Evolutionary conservation across 1,284 basidiomycete genomes (phyloP).

Genomic region (Prillingera fragicola): DNA sequence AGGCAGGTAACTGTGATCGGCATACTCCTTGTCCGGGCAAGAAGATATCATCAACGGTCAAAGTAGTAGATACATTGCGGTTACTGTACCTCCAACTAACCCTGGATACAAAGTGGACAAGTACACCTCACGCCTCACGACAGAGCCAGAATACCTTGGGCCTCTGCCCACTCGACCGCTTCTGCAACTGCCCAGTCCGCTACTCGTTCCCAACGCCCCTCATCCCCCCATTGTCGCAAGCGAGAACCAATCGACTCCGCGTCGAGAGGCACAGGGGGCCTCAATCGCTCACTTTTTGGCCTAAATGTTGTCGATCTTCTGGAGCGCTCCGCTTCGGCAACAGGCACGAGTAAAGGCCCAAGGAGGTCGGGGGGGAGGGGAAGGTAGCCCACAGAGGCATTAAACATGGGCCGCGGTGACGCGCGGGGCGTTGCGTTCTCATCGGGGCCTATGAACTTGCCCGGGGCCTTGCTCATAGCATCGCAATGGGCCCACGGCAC

Average conservation of each 20-base stretch:
- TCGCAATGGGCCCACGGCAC: no score
- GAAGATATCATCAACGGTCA: not conserved
- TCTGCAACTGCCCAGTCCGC: conserved; percentile 31
- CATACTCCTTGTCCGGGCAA: no score
- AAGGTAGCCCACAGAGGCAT: conserved; percentile 22
- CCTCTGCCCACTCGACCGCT: conserved; percentile 28
- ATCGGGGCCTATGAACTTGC: no score
- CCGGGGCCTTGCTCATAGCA: no score
- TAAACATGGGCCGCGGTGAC: not conserved
- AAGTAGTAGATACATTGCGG: not conserved
- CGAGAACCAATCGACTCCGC: conserved; percentile 4
- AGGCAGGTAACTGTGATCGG: no score
- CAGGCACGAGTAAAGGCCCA: conserved; percentile 25
- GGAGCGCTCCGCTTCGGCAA: conserved; percentile 17
- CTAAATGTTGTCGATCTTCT: conserved; percentile 9
- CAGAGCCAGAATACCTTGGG: conserved; percentile 11
- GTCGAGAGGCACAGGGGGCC: not conserved
- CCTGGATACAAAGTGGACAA: no score
- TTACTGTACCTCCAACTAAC: not conserved
- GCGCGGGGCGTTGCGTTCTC: not conserved
- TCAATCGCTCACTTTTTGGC: conserved; percentile 3
- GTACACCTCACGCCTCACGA: not conserved
- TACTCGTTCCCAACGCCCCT: conserved; percentile 41
- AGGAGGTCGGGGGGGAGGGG: conserved; percentile 33
- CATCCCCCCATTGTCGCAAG: conserved; percentile 31